Evolutionary conservation across 176 grass and related monocot species (phyloP).

Genomic region (Aegilops speltoides): DNA sequence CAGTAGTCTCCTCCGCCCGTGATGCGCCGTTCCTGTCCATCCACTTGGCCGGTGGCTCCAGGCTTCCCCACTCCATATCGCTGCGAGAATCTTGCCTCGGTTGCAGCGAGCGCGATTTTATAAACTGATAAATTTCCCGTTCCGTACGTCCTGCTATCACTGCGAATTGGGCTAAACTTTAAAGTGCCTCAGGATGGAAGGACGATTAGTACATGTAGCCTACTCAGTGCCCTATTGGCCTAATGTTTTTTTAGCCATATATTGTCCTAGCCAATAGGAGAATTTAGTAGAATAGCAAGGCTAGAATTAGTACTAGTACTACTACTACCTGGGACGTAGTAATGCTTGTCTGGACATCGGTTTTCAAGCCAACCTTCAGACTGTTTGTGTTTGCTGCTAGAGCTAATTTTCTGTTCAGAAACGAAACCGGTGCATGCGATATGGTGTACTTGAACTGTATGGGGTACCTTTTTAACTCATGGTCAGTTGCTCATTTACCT

Average conservation of each 20-base stretch:
- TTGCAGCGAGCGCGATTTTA: not conserved
- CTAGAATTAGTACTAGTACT: not conserved
- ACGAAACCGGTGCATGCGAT: constrained; percentile 42
- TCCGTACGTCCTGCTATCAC: not conserved
- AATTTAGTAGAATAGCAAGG: not conserved
- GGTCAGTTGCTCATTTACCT: not conserved
- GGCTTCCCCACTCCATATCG: not conserved
- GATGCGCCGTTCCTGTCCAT: not conserved
- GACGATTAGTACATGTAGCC: constrained; percentile 35
- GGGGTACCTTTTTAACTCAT: not conserved
- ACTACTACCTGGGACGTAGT: not conserved
- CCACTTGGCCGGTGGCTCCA: not conserved
- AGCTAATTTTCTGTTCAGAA: not conserved
- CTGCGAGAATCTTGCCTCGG: constrained; percentile 31
- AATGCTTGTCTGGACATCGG: constrained; percentile 1
- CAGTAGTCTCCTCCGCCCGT: not conserved
- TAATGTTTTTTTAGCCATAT: not conserved
- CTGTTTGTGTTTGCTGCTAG: not conserved
- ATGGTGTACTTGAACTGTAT: constrained; percentile 23
- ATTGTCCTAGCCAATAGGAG: not conserved
- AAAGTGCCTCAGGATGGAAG: constrained; percentile 14
- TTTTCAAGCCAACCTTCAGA: not conserved
- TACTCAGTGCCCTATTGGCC: not conserved
- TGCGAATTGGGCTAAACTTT: not conserved
- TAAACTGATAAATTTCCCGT: not conserved